Conservation (phyloP, 2,329 filamentous ascomycete genomes). For the Bipolaris victoriae region DNA sequence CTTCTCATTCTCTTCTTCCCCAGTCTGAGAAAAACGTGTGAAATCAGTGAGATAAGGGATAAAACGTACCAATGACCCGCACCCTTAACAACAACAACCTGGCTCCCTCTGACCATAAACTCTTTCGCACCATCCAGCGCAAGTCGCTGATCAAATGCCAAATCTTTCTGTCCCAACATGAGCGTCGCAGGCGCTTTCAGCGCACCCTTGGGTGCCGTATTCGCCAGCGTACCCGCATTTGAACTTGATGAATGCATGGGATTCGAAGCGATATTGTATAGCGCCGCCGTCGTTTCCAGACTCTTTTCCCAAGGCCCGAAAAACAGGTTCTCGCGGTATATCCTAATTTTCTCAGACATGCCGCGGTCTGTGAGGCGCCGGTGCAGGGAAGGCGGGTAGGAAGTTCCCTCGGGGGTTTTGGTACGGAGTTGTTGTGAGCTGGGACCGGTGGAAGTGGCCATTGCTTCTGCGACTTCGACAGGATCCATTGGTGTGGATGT, state of each 20-base stretch:
- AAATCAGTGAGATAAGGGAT: too few species aligned
- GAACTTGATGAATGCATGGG: conserved; percentile 18
- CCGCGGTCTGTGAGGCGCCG: conserved; percentile 51
- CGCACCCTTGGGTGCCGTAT: conserved; percentile 52
- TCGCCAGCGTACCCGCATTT: conserved; percentile 47
- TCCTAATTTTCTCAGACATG: conserved; percentile 58
- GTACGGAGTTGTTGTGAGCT: conserved; percentile 48
- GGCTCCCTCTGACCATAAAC: conserved; percentile 57
- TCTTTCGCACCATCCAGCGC: conserved; percentile 60
- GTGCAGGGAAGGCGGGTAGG: conserved; percentile 51
- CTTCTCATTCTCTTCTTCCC: too few species aligned
- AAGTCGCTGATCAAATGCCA: conserved; percentile 57
- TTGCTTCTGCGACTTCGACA: conserved; percentile 51
- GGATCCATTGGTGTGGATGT: conserved; percentile 11
- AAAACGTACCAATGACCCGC: conserved; percentile 57
- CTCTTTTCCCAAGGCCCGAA: conserved; percentile 58
- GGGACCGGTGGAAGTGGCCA: conserved; percentile 62
- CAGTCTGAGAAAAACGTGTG: too few species aligned
- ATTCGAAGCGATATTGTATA: conserved; percentile 51
- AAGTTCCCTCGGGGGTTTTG: conserved; percentile 20
- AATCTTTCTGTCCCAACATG: conserved; percentile 60
- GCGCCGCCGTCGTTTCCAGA: conserved; percentile 55
- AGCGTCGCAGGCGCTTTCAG: conserved; percentile 61
- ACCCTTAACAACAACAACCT: conserved; percentile 57
- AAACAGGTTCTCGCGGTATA: conserved; percentile 61